These are phyloP conservation scores for Metschnikowia aberdeeniae DNA, from an alignment of 805 yeast genomes.

Conservation along the genomic window DNA sequence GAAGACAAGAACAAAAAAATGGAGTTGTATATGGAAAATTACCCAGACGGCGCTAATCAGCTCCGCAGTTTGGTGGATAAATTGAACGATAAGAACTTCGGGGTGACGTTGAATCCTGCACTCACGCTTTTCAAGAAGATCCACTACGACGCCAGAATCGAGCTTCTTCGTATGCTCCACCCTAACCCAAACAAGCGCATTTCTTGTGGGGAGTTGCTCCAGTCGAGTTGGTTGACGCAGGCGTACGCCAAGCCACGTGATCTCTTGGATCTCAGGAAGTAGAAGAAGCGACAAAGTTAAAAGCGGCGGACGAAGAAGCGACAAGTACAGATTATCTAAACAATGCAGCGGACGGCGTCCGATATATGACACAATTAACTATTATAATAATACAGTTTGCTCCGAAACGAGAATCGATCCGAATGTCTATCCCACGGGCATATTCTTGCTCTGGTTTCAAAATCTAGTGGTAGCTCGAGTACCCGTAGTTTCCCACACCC, in stretches of 20 bases:
- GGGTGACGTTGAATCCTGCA: conserved; percentile 26
- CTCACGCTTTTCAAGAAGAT: conserved; percentile 30
- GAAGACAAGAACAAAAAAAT: conserved; percentile 21
- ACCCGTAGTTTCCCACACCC: conserved; percentile 35
- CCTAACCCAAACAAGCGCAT: conserved; percentile 27
- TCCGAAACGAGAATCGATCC: background rate
- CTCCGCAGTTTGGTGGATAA: conserved; percentile 23
- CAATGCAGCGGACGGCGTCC: conserved; percentile 3
- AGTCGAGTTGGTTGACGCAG: conserved; percentile 36
- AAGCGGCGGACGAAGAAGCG: background rate
- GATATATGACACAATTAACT: conserved; percentile 4
- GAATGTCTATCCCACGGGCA: too few species aligned
- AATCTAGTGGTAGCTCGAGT: conserved; percentile 28
- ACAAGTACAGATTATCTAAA: background rate
- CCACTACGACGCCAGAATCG: conserved; percentile 35
- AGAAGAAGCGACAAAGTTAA: background rate
- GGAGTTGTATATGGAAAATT: conserved; percentile 23
- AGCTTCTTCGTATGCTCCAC: conserved; percentile 30
- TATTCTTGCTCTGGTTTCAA: too few species aligned
- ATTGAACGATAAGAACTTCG: conserved; percentile 21
- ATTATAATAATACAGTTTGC: conserved; percentile 4
- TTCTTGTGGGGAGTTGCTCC: conserved; percentile 20
- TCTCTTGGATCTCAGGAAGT: conserved; percentile 19
- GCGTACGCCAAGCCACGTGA: conserved; percentile 39
- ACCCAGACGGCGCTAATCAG: conserved; percentile 23